phyloP scores from a whole-genome alignment of 73 alveolate genomes.

The Paramecium bursaria region DNA sequence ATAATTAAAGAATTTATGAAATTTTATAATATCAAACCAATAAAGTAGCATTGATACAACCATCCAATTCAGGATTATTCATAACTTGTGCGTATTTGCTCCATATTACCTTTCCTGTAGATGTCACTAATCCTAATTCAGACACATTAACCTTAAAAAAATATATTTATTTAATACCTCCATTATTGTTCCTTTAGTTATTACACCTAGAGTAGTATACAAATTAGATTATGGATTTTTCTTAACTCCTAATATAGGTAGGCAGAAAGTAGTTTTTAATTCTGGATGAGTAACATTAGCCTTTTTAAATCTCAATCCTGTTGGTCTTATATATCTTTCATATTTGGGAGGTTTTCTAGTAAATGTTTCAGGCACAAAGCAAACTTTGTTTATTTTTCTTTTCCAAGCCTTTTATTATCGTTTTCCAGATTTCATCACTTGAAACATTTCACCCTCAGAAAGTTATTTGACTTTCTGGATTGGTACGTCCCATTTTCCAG shows the following conservation, averaged over 20 bases:
- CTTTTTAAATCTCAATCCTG: constrained; percentile 97
- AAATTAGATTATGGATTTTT: constrained; percentile 97
- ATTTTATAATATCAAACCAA: constrained; percentile 79
- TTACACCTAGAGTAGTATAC: constrained; percentile 97
- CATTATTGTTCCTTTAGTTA: constrained; percentile 96
- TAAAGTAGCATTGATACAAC: constrained; percentile 96
- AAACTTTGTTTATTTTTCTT: constrained; percentile 94
- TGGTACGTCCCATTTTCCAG: constrained; percentile 99
- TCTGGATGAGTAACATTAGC: constrained; percentile 99
- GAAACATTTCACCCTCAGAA: constrained; percentile 99
- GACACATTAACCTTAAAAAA: constrained; percentile 78
- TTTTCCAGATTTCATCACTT: constrained; percentile 95
- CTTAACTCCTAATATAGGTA: constrained; percentile 97
- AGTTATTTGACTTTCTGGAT: constrained; percentile 96
- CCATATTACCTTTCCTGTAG: constrained; percentile 98
- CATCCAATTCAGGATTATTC: constrained; percentile 98
- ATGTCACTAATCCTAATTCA: constrained; percentile 97
- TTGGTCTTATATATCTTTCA: constrained; percentile 98
- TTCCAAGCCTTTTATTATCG: constrained; percentile 97
- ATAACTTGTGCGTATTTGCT: constrained; percentile 98
- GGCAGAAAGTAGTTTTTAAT: constrained; percentile 95
- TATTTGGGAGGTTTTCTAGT: constrained; percentile 99
- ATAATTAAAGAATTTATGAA: no score
- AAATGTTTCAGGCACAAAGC: constrained; percentile 96
- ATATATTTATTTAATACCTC: constrained; percentile 75